Base-by-base conservation (phyloP, 192 early-diverging fungal species). In the Haplosporangium gracile region DNA sequence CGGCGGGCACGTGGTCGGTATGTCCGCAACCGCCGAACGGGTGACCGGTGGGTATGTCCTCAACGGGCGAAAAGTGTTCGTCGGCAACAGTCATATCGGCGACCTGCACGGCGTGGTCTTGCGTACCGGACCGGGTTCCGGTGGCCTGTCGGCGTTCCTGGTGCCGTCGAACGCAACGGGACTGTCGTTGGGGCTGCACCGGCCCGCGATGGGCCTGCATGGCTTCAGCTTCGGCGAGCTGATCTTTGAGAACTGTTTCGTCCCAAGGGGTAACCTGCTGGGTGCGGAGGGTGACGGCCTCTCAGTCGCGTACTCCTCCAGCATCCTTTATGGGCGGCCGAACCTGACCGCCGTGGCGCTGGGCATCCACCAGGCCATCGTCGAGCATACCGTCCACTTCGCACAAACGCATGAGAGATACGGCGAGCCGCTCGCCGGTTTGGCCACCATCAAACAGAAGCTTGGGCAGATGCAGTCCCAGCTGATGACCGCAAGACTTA, bases 281-380 rank as follows among this genome's bases (percentile, higher is more conserved):
- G 34, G 68, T 36, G 68, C 32, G 18, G 68, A 69, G 68, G 68
- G 68, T 5, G 68, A 69, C 38, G 68, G 68, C 36, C 68, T 69
- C n/a, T 22, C 68, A 11, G 68, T 69, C 68, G 68, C 68, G 34
- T 69, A 69, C 34, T 69, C 68, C 32, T 69, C 68, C 68, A 69
- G 68, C 29, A 7, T 39, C 32, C 68, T 69, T 34, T 69, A 69
- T 69, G 68, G 68, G 26, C 68, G 68, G 68, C 68, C 68, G 29
- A 69, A 69, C 68, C 68, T 69, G 34, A 69, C 68, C 11, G 68
- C 68, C 29, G 68, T 69, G 34, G 29, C 68, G 34, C 68, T 69
- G 68, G 68, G 68, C 38, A 69, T 69, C 68, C 68, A 69, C 68
- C 68, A 69, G 68, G 68, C 68, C 34, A 69, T 69, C 68, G 68